phyloP scores from a whole-genome alignment of 139 green algal genomes.

The Pycnococcus provasolii region DNA sequence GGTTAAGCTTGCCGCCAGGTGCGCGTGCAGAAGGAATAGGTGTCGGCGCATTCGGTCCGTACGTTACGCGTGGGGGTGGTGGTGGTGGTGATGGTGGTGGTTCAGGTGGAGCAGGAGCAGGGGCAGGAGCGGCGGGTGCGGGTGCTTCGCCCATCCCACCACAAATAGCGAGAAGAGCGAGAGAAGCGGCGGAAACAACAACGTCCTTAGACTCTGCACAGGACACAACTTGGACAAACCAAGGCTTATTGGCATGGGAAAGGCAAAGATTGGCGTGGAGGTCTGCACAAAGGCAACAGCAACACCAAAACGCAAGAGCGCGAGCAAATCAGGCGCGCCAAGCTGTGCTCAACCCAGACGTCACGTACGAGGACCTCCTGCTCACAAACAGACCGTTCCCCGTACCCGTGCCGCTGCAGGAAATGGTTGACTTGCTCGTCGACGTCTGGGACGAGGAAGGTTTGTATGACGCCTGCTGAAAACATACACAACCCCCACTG shows the following conservation, averaged over 20 bases:
- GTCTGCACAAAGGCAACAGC: neutral
- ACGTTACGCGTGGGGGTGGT: too few relatives aligned
- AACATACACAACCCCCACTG: neutral
- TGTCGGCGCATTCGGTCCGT: too few relatives aligned
- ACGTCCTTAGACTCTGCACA: too few relatives aligned
- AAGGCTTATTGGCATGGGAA: neutral
- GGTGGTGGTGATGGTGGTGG: too few relatives aligned
- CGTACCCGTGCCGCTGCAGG: conserved; percentile 29
- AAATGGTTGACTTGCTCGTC: conserved; percentile 40
- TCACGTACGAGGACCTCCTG: conserved; percentile 34
- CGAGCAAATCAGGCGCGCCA: neutral
- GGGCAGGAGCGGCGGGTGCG: neutral
- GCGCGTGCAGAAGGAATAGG: too few relatives aligned
- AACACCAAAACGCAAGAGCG: neutral
- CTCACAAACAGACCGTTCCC: conserved; percentile 26
- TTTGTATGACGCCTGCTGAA: conserved; percentile 21
- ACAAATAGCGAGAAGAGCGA: too few relatives aligned
- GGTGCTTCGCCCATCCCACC: neutral
- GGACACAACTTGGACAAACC: neutral
- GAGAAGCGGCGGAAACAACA: too few relatives aligned
- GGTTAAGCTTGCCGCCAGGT: too few relatives aligned
- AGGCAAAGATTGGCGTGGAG: neutral
- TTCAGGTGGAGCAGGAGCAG: neutral
- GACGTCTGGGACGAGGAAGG: conserved; percentile 37
- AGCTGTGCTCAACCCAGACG: conserved; percentile 22